phyloP scores from a whole-genome alignment of 2,329 filamentous ascomycete genomes.

The Penicillium sp. region DNA sequence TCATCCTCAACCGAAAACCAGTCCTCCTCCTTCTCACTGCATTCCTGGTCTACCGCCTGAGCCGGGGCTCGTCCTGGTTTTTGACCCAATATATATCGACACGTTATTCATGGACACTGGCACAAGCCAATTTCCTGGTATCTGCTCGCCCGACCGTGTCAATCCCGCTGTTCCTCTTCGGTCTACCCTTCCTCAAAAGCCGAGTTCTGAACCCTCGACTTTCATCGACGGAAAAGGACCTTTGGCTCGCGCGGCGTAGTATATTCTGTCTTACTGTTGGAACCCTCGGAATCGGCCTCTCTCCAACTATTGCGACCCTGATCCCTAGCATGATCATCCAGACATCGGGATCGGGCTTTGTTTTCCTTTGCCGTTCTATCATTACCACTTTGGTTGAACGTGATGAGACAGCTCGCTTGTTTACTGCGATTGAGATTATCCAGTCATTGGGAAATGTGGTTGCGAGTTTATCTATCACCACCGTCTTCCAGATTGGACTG shows the following conservation, averaged over 20 bases:
- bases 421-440: slow-evolving; percentile 51
- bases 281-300: slow-evolving; percentile 49
- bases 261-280: slow-evolving; percentile 47
- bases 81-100: slow-evolving; percentile 54
- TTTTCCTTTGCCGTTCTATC: slow-evolving; percentile 48
- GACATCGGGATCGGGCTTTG: slow-evolving; percentile 51
- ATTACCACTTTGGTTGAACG: slow-evolving; percentile 51
- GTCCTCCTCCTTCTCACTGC: slow-evolving; percentile 47
- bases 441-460: slow-evolving; percentile 50
- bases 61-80: slow-evolving; percentile 49
- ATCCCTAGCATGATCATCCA: slow-evolving; percentile 49
- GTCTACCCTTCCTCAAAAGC: slow-evolving; percentile 43
- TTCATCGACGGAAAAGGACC: slow-evolving; percentile 45
- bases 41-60: slow-evolving; percentile 51
- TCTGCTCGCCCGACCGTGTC: slow-evolving; percentile 51
- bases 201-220: slow-evolving; percentile 39
- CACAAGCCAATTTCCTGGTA: slow-evolving; percentile 44
- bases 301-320: slow-evolving; percentile 44
- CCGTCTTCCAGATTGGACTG: slow-evolving; percentile 49
- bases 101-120: slow-evolving; percentile 52
- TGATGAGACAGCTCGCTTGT: slow-evolving; percentile 51
- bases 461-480: slow-evolving; percentile 49
- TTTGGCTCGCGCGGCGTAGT: slow-evolving; percentile 48
- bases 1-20: slow-evolving; percentile 43
- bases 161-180: slow-evolving; percentile 48